phyloP scores from a whole-genome alignment of 2,329 filamentous ascomycete genomes.

The Ilyonectria destructans region DNA sequence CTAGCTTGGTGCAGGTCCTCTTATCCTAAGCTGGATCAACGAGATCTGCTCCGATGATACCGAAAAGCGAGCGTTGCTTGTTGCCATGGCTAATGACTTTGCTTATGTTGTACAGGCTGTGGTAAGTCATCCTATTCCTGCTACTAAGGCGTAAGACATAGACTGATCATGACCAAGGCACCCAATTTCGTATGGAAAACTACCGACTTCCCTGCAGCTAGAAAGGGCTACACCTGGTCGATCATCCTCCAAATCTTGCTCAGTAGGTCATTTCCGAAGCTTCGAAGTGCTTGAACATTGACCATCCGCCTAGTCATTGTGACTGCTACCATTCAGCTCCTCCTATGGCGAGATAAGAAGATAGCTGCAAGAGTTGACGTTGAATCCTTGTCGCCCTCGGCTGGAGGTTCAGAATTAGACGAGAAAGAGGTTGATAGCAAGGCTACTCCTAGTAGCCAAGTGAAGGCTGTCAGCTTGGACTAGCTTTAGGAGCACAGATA shows the following conservation, averaged over 20 bases:
- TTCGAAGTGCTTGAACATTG: not conserved
- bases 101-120: slow-evolving; percentile 42
- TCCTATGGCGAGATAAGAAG: slow-evolving; percentile 13
- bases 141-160: fast-evolving
- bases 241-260: slow-evolving; percentile 32
- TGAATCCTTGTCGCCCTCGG: not conserved
- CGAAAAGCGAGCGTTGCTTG: slow-evolving; percentile 41
- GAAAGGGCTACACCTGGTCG: slow-evolving; percentile 34
- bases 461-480: slow-evolving; percentile 4
- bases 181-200: slow-evolving; percentile 43
- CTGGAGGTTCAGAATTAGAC: not conserved
- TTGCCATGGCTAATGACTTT: slow-evolving; percentile 33
- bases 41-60: slow-evolving; percentile 43
- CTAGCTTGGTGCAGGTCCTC: slow-evolving; percentile 39
- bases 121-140: not conserved
- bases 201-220: slow-evolving; percentile 35
- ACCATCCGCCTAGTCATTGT: not conserved
- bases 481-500: not conserved
- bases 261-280: slow-evolving; percentile 7
- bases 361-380: slow-evolving; percentile 6
- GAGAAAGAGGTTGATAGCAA: not conserved
- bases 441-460: not conserved
- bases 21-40: slow-evolving; percentile 46
- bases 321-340: slow-evolving; percentile 12
- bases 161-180: slow-evolving; percentile 16